phyloP scores from a whole-genome alignment of 345 rosid species.

The Firmiana major region DNA sequence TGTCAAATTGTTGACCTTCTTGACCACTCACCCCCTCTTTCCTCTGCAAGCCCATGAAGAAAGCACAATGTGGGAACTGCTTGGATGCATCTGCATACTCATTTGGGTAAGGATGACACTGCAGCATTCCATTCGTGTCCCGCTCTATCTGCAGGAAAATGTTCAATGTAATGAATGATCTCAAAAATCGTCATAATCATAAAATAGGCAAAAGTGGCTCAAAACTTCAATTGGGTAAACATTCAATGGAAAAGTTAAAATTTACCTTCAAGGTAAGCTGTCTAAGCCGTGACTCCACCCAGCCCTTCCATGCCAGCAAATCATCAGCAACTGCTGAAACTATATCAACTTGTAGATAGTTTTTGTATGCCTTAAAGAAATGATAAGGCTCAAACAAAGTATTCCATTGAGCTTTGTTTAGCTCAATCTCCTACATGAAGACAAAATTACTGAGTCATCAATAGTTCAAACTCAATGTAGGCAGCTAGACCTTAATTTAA shows the following conservation, averaged over 20 bases:
- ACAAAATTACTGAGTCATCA: conserved; percentile 9
- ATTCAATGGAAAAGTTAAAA: neutral
- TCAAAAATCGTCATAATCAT: neutral
- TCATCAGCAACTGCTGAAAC: conserved; percentile 52
- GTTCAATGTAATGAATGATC: neutral
- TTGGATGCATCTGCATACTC: conserved; percentile 50
- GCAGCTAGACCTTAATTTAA: neutral
- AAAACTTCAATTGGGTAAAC: conserved; percentile 1
- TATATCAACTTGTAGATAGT: conserved; percentile 64
- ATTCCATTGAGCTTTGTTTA: conserved; percentile 55
- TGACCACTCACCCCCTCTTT: conserved; percentile 53
- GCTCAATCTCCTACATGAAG: conserved; percentile 48
- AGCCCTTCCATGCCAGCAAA: conserved; percentile 66
- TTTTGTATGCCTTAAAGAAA: conserved; percentile 65
- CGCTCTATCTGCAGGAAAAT: conserved; percentile 54
- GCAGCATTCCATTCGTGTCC: conserved; percentile 64
- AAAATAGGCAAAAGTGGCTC: neutral
- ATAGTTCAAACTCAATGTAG: neutral
- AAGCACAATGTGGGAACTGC: conserved; percentile 51
- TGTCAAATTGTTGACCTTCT: conserved; percentile 70
- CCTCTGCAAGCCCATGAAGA: conserved; percentile 73
- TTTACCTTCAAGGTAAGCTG: conserved; percentile 59
- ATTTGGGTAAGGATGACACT: conserved; percentile 68
- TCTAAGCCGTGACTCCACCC: conserved; percentile 75
- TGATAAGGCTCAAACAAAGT: conserved; percentile 54